Evolutionary conservation across 116 monocot species (phyloP).

Genomic region (Iris pallida): DNA sequence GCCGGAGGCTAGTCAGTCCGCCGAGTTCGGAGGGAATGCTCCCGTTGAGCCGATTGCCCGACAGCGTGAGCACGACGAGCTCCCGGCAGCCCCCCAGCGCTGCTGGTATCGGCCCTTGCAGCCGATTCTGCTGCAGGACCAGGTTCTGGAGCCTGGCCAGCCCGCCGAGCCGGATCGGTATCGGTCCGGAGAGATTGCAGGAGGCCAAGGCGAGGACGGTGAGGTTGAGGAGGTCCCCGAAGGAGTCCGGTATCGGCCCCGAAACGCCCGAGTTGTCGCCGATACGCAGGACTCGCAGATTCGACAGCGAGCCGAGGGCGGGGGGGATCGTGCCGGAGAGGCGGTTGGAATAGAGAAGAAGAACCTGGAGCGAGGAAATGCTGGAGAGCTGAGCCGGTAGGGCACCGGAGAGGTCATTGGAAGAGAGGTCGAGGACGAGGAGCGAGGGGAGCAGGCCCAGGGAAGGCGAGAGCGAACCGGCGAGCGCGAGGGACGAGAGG

Average conservation of each 20-base stretch:
- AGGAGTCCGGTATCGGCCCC: conserved; percentile 51
- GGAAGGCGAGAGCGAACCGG: conserved; percentile 39
- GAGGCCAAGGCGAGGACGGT: conserved; percentile 54
- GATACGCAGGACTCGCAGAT: conserved; percentile 35
- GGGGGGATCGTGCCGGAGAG: conserved; percentile 38
- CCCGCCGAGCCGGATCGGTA: conserved; percentile 38
- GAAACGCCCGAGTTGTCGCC: conserved; percentile 44
- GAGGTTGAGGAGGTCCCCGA: conserved; percentile 44
- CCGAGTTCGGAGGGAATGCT: conserved; percentile 53
- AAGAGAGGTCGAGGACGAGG: conserved; percentile 59
- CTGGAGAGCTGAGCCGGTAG: conserved; percentile 30
- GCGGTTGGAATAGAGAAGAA: conserved; percentile 37
- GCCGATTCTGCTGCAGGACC: conserved; percentile 42
- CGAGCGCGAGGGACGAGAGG: conserved; percentile 43
- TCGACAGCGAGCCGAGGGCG: conserved; percentile 25
- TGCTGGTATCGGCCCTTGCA: conserved; percentile 52
- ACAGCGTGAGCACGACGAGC: conserved; percentile 40
- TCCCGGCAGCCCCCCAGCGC: conserved; percentile 39
- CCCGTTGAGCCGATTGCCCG: conserved; percentile 40
- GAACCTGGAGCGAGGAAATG: conserved; percentile 15
- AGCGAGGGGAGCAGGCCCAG: conserved; percentile 41
- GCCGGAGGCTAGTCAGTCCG: conserved; percentile 28
- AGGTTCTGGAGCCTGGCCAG: conserved; percentile 37
- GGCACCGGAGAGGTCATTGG: conserved; percentile 50
- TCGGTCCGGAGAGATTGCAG: conserved; percentile 56